phyloP scores from a whole-genome alignment of 805 yeast species.

The Metschnikowia lochheadii region DNA sequence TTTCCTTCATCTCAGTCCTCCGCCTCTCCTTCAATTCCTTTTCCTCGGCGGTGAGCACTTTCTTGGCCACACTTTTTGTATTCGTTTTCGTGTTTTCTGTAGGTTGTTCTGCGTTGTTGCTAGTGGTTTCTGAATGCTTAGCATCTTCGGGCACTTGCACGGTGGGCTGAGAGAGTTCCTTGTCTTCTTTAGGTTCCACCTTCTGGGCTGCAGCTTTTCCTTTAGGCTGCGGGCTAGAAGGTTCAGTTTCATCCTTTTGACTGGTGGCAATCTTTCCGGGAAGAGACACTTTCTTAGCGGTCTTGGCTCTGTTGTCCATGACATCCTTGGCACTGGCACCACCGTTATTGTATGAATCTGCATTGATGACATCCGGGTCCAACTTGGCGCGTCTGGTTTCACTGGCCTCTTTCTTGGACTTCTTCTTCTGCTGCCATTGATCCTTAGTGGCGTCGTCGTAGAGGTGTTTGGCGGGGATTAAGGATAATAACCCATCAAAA shows the following conservation, averaged over 20 bases:
- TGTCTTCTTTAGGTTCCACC: conserved; percentile 3
- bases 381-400: conserved; percentile 65
- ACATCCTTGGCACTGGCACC: conserved; percentile 59
- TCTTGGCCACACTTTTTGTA: conserved; percentile 15
- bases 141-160: background rate
- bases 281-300: conserved; percentile 48
- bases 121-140: background rate
- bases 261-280: conserved; percentile 23
- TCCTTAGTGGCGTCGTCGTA: conserved; percentile 85
- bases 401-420: conserved; percentile 59
- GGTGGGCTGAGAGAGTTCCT: conserved; percentile 1
- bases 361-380: conserved; percentile 56
- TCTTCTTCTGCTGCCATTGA: conserved; percentile 87
- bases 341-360: conserved; percentile 38
- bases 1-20: conserved; percentile 67
- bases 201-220: background rate
- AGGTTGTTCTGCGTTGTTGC: conserved; percentile 17
- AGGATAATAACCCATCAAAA: conserved; percentile 81
- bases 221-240: background rate
- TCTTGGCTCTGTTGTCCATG: conserved; percentile 48
- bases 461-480: conserved; percentile 92
- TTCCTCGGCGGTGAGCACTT: conserved; percentile 43
- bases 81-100: conserved; percentile 5
- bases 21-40: conserved; percentile 48
- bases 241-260: conserved; percentile 9